Evolutionary conservation across 2,329 filamentous ascomycete species (phyloP).

Genomic region (Penicillium sp.): DNA sequence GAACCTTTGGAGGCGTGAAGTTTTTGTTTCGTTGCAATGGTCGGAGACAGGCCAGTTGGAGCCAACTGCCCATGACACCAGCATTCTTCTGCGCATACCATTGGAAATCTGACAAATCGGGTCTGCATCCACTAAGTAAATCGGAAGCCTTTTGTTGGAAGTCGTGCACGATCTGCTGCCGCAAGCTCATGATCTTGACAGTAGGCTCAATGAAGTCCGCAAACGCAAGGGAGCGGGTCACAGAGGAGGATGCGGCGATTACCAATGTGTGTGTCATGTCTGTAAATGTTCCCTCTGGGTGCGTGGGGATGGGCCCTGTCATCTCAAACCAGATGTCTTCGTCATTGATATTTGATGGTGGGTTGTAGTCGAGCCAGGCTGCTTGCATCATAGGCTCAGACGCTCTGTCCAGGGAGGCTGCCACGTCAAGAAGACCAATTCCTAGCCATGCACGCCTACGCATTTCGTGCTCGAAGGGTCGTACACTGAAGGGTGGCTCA

Average conservation of each 20-base stretch:
- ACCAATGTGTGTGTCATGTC: constrained; percentile 31
- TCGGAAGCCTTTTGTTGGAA: constrained; percentile 25
- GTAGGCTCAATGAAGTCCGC: constrained; percentile 24
- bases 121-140: constrained; percentile 22
- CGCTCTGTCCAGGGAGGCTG: constrained; percentile 32
- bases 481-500: constrained; percentile 30
- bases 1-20: constrained; percentile 27
- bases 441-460: constrained; percentile 33
- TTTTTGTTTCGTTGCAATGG: constrained; percentile 27
- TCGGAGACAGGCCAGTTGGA: constrained; percentile 31
- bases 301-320: constrained; percentile 16
- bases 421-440: constrained; percentile 33
- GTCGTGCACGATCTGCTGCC: constrained; percentile 27
- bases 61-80: constrained; percentile 23
- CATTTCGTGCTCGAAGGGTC: constrained; percentile 33
- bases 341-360: constrained; percentile 31
- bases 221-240: constrained; percentile 27
- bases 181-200: constrained; percentile 23
- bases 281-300: constrained; percentile 26
- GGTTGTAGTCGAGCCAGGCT: constrained; percentile 29
- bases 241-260: constrained; percentile 23
- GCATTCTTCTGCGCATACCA: constrained; percentile 27
- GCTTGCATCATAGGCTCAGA: constrained; percentile 38
- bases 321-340: constrained; percentile 29
- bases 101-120: constrained; percentile 26